These are phyloP conservation scores for Aspergillus calidoustus DNA, from an alignment of 2,329 filamentous ascomycete genomes.

Conservation along the genomic window DNA sequence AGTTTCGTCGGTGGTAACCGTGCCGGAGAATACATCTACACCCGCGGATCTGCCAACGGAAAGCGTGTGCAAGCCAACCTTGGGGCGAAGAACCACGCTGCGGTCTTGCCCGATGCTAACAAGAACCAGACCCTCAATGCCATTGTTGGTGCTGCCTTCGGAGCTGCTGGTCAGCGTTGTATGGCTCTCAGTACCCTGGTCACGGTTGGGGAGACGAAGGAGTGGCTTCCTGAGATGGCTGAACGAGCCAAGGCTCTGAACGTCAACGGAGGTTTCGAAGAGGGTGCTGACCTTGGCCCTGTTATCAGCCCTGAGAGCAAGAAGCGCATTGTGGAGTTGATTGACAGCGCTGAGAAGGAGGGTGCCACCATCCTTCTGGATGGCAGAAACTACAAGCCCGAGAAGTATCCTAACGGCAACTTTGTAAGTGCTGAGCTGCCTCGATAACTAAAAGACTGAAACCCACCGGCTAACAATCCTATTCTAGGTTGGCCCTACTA, in stretches of 20 bases:
- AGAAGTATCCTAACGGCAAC: slow-evolving; percentile 69
- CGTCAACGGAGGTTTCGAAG: slow-evolving; percentile 67
- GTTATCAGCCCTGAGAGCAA: slow-evolving; percentile 67
- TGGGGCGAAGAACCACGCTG: slow-evolving; percentile 72
- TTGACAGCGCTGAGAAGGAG: slow-evolving; percentile 65
- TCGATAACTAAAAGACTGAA: background rate
- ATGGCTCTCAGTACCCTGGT: slow-evolving; percentile 71
- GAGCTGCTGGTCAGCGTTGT: slow-evolving; percentile 70
- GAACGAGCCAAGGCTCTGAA: slow-evolving; percentile 64
- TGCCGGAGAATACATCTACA: slow-evolving; percentile 71
- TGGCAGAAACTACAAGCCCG: slow-evolving; percentile 63
- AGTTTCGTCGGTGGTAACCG: slow-evolving; percentile 71
- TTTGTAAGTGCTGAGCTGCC: slow-evolving; percentile 53
- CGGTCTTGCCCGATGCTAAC: slow-evolving; percentile 69
- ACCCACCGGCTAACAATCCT: slow-evolving; percentile 5
- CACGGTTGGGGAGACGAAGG: slow-evolving; percentile 67
- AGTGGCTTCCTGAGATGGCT: slow-evolving; percentile 67
- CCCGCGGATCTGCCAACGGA: slow-evolving; percentile 69
- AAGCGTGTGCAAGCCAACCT: slow-evolving; percentile 73
- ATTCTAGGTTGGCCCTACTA: slow-evolving; percentile 62
- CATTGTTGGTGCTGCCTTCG: slow-evolving; percentile 69
- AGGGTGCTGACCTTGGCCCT: slow-evolving; percentile 66
- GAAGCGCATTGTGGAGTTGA: slow-evolving; percentile 66
- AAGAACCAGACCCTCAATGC: slow-evolving; percentile 71
- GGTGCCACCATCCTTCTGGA: slow-evolving; percentile 68